A percentile compares a stretch with the other conserved stretches of the same genome.
Conservation (phyloP, 108 stramenopile genomes). For the Fistulifera pelliculosa region DNA sequence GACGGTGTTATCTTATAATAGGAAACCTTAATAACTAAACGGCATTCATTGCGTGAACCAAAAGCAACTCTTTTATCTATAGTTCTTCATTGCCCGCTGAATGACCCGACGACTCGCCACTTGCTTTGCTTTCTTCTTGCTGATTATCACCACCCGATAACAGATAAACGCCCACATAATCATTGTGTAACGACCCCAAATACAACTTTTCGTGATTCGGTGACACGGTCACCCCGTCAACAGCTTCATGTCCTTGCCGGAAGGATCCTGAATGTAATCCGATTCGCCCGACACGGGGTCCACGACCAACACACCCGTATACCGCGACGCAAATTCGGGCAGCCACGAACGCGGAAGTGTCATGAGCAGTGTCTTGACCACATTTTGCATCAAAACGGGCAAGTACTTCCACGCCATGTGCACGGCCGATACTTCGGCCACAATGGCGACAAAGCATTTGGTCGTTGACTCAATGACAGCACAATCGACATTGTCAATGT, state of each 20-base stretch:
- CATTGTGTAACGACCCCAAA: constrained; percentile 55
- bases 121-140: background rate
- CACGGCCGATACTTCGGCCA: background rate
- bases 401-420: constrained; percentile 18
- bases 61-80: too few relatives aligned
- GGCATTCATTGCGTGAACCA: too few relatives aligned
- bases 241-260: constrained; percentile 34
- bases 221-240: constrained; percentile 59
- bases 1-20: too few relatives aligned
- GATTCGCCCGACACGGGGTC: constrained; percentile 16
- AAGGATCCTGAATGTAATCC: constrained; percentile 44
- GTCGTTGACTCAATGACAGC: too few relatives aligned
- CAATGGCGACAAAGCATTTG: too few relatives aligned
- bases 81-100: too few relatives aligned
- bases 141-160: background rate
- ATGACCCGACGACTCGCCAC: too few relatives aligned
- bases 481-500: too few relatives aligned
- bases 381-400: constrained; percentile 14
- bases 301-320: constrained; percentile 44
- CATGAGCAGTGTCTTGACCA: constrained; percentile 36
- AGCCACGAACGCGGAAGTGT: constrained; percentile 26
- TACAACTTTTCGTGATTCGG: constrained; percentile 48
- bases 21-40: too few relatives aligned
- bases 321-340: constrained; percentile 15
- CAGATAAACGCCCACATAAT: constrained; percentile 50